Evolutionary conservation across 2,329 filamentous ascomycete genomes (phyloP), one percentile per base, ranked within the genome.

Genomic region (Zarea fungicola): DNA sequence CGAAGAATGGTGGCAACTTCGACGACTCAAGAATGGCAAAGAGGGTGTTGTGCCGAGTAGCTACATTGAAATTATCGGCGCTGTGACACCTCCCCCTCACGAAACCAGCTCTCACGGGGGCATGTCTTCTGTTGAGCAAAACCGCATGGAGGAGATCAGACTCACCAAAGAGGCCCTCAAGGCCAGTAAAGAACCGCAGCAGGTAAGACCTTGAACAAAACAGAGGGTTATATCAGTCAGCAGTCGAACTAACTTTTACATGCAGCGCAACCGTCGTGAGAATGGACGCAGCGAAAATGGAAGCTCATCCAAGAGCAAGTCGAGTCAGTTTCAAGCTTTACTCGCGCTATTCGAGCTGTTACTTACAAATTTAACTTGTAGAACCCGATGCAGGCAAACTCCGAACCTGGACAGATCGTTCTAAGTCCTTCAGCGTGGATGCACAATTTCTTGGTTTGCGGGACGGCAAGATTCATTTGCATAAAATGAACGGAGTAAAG

Each of bases 1-100:
- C 54, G 90, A 96, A 51, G 93, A 99, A 64, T 99, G 93, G 93
- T 97, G 93, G 92, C 90, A 93, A 74, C 89, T 99, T 29, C 82
- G 87, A 52, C 82, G 91, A 29, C 62, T 96, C 54, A 95, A 90
- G 71, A 97, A 90, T 63, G 89, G 89, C 58, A 93, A 90, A 63
- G 89, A 96, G 70, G 93, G 93, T 32, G 93, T 99, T 22, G 91
- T 99, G 8, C 93, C 93, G 13, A 93, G 90, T 73, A 96, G 89
- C 68, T 99, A 97, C 62, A 85, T 99, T 58, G 92, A 99, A 65
- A 74, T 96, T 45, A 91, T 83, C 19, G 89, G 89, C 48, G 78
- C 79, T 11, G 66, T 84, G 21, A 65, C 77, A 8, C 69, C 77
- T 5, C 70, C 77, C 29, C 66, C 75, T 22, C 59, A 75, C 32